Conservation (phyloP, 1,284 basidiomycete species). For the Retiboletus fuscus region DNA sequence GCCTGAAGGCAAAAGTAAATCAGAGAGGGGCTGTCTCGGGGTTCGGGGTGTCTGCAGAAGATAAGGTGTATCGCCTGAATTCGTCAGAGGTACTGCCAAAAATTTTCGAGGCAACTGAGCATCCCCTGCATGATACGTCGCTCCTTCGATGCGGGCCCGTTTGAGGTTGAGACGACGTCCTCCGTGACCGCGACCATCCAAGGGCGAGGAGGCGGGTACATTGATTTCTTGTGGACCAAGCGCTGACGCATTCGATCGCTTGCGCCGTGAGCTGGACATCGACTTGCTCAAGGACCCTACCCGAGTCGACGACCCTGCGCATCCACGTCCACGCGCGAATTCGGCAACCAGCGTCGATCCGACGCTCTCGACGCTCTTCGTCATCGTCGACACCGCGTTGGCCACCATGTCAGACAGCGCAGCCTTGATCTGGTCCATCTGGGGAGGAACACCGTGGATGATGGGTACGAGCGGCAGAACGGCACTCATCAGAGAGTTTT, state of each 20-base stretch:
- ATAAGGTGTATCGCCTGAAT: background rate
- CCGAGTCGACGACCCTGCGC: conserved; percentile 15
- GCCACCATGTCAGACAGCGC: conserved; percentile 35
- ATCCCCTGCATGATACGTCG: background rate
- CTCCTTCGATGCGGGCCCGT: conserved; percentile 29
- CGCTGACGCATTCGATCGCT: conserved; percentile 3
- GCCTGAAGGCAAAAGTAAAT: conserved; percentile 24
- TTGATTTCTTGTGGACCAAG: conserved; percentile 9
- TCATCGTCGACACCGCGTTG: conserved; percentile 35
- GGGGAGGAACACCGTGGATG: conserved; percentile 66
- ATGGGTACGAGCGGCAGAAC: conserved; percentile 68
- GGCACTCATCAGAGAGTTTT: conserved; percentile 56
- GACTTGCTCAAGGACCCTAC: conserved; percentile 12
- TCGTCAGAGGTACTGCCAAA: conserved; percentile 13
- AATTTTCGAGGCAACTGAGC: conserved; percentile 24
- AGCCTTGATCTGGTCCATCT: conserved; percentile 57
- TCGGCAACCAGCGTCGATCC: conserved; percentile 31
- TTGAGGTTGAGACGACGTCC: conserved; percentile 18
- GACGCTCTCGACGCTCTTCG: conserved; percentile 30
- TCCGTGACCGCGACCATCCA: conserved; percentile 16
- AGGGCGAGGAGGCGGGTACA: conserved; percentile 30
- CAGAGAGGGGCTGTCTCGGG: conserved; percentile 38
- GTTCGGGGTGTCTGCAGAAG: conserved; percentile 30
- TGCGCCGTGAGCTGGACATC: conserved; percentile 10
- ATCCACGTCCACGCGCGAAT: conserved; percentile 5